phyloP scores from a whole-genome alignment of 2,329 filamentous ascomycete genomes.

The Xylaria hypoxylon region DNA sequence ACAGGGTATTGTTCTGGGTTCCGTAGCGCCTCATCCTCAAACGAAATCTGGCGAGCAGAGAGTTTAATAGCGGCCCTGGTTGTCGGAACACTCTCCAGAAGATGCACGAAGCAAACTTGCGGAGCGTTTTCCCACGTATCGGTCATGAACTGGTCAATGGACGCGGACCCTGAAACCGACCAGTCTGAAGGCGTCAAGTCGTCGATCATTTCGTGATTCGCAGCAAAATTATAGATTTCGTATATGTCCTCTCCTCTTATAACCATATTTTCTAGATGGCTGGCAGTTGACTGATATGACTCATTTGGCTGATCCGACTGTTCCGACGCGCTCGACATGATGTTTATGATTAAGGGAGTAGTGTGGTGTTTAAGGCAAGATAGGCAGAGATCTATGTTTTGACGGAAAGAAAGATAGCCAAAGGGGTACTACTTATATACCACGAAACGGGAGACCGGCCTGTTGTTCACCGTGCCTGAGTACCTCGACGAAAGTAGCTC shows the following conservation, averaged over 20 bases:
- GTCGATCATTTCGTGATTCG: background rate
- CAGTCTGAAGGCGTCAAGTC: background rate
- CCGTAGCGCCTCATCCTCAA: background rate
- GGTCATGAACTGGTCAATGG: background rate
- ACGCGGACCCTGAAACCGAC: background rate
- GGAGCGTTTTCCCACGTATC: background rate
- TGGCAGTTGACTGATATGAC: too few relatives aligned
- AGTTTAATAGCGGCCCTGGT: background rate
- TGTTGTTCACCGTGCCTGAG: background rate
- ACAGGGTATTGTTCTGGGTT: background rate
- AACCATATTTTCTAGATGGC: background rate
- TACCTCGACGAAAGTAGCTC: background rate
- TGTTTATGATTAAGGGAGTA: background rate
- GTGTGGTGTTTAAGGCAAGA: background rate
- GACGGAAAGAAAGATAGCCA: background rate
- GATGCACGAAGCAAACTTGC: background rate
- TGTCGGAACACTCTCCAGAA: too few relatives aligned
- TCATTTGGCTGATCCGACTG: background rate
- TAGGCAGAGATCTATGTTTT: background rate
- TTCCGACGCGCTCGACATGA: background rate
- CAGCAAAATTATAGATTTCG: background rate
- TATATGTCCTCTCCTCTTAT: background rate
- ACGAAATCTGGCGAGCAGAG: background rate
- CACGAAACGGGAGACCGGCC: background rate
- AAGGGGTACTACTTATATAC: constrained; percentile 2